These are phyloP conservation scores for Ceratobasidium theobromae DNA, from an alignment of 1,284 basidiomycete genomes.

Conservation along the genomic window DNA sequence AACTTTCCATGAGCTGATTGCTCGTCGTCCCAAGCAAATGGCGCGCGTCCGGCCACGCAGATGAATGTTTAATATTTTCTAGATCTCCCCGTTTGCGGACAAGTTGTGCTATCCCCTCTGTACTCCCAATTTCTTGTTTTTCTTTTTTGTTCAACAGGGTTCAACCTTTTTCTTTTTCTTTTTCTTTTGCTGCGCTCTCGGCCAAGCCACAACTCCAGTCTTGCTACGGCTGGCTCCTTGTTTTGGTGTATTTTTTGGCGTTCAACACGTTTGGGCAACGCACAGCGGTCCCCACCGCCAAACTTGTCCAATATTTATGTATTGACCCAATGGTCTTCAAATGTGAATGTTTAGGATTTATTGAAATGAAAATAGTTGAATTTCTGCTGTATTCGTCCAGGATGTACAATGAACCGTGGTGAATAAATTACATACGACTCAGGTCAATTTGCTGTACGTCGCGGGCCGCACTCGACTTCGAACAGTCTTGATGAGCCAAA, in stretches of 20 bases:
- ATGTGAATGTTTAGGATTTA: conserved; percentile 31
- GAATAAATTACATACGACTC: background rate
- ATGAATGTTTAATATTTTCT: conserved; percentile 25
- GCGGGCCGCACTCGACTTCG: conserved; percentile 88
- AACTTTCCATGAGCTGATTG: conserved; percentile 23
- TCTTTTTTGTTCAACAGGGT: background rate
- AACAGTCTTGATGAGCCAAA: conserved; percentile 89
- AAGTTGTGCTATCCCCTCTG: conserved; percentile 4
- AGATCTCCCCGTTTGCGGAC: conserved; percentile 27
- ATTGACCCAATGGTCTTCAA: conserved; percentile 16
- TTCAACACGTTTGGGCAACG: conserved; percentile 26
- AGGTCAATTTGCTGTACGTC: conserved; percentile 82
- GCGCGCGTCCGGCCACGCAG: conserved; percentile 5
- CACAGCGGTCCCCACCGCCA: background rate
- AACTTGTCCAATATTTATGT: conserved; percentile 26
- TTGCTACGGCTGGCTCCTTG: conserved; percentile 17
- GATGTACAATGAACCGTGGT: too few species aligned
- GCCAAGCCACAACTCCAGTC: conserved; percentile 16
- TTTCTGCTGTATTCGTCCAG: background rate
- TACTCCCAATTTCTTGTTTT: background rate
- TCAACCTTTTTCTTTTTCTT: background rate
- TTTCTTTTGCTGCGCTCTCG: conserved; percentile 28
- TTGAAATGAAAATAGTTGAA: conserved; percentile 34
- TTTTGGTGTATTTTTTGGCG: conserved; percentile 18
- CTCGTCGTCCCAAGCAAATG: background rate